Conservation (phyloP, 148 eudicot species). For the Amaranthus hypochondriacus region DNA sequence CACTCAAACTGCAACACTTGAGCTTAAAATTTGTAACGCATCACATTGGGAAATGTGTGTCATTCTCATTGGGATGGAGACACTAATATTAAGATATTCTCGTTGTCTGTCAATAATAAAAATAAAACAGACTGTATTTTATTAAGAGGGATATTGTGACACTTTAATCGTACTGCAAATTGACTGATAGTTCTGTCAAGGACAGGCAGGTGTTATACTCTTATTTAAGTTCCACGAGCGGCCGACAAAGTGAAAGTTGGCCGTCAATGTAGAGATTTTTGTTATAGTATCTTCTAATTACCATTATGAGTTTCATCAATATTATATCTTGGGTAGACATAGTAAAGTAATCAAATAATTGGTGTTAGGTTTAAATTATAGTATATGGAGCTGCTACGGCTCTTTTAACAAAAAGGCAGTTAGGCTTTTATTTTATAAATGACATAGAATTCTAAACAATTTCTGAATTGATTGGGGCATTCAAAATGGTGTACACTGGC, state of each 20-base stretch:
- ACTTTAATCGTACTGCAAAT: constrained; percentile 5
- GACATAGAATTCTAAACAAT: not conserved
- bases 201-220: constrained; percentile 10
- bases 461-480: constrained; percentile 14
- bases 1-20: no score
- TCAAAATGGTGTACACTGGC: constrained; percentile 17
- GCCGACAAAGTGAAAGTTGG: constrained; percentile 26
- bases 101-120: not conserved
- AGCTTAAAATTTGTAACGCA: no score
- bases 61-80: no score
- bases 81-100: no score
- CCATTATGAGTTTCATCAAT: constrained; percentile 16
- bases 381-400: constrained; percentile 15
- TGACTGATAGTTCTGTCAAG: constrained; percentile 17
- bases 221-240: constrained; percentile 19
- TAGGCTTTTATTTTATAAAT: constrained; percentile 7
- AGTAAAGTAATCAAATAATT: constrained; percentile 11
- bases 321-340: constrained; percentile 10
- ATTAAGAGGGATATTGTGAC: not conserved
- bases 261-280: constrained; percentile 20
- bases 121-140: not conserved
- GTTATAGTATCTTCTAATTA: constrained; percentile 8
- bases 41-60: no score
- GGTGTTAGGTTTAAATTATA: constrained; percentile 16
- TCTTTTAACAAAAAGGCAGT: constrained; percentile 5